Conservation (phyloP, 345 rosid genomes). For the Eucalyptus pauciflora region DNA sequence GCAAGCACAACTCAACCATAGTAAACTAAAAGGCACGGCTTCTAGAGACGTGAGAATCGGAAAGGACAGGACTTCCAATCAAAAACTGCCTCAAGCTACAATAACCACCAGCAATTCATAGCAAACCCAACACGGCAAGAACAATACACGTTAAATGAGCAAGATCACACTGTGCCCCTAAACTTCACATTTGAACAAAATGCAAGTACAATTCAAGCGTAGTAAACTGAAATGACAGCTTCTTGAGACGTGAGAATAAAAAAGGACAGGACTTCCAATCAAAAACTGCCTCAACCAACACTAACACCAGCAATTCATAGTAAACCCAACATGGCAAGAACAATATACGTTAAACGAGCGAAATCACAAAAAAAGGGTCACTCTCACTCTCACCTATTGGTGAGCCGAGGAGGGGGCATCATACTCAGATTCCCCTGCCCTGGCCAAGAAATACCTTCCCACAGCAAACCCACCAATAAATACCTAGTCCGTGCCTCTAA, state of each 20-base stretch:
- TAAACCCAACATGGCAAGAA: neutral
- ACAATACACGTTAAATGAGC: neutral
- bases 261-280: neutral
- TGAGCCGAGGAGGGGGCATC: constrained; percentile 57
- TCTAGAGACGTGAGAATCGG: neutral
- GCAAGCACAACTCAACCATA: neutral
- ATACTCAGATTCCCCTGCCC: too few relatives aligned
- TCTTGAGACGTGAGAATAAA: neutral
- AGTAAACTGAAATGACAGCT: neutral
- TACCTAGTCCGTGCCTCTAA: too few relatives aligned
- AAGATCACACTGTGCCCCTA: neutral
- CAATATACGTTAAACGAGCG: neutral
- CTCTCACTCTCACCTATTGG: constrained; percentile 22
- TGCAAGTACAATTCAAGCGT: neutral
- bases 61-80: neutral
- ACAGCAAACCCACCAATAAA: too few relatives aligned
- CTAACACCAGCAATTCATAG: neutral
- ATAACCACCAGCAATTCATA: neutral
- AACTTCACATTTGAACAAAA: neutral
- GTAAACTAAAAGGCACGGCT: neutral
- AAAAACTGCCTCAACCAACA: neutral
- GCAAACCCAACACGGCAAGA: neutral
- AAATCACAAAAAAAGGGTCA: neutral
- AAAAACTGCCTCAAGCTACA: neutral
- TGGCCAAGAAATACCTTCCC: too few relatives aligned